Base-by-base conservation (phyloP, 208 protist species). In the Trypanosoma avium region DNA sequence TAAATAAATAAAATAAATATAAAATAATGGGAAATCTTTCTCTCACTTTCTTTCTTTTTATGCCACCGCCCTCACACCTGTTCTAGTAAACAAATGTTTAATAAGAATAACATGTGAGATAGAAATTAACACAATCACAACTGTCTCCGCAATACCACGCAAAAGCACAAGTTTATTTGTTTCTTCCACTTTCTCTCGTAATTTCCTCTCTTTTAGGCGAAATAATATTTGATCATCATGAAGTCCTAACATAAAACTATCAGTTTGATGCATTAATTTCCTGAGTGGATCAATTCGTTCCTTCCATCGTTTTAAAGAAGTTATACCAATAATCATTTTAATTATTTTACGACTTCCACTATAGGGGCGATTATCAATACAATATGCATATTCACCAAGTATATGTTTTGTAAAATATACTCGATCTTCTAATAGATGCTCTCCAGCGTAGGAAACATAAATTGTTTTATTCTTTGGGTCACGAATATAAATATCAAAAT, bases 211-310 rank as follows among this genome's bases (percentile, higher is more conserved):
- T 24, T 88, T 84, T 21, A 89, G 46, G 0, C 86, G 73, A 36
- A 92, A 67, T 27, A 91, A 52, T 30, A 92, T 86, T 61, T 95
- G 87, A 46, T 97, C 92, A 5, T 90, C 75, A 46, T 84, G 70
- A 69, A 93, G 63, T 4, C 81, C 88, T 29, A 92, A 65, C 48
- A 94, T 83, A 27, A 77, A 78, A 38, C 82, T 76, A n/a, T 93
- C 84, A 7, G 82, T 77, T n/a, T 55, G 43, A 22, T 66, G 52
- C 88, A 94, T 91, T 17, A 80, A 47, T 50, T 76, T 82, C 30
- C 60, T 75, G 13, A 94, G 81, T 2, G 88, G 84, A 55, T 94
- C 88, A 54, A 94, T 84, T 38, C 79, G 70, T 58, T 65, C 63
- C 75, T 88, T 91, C 83, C 82, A 92, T 3, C 83, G 75, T 57